Conservation (phyloP, 169 alveolate species). For the Eimeria acervulina region DNA sequence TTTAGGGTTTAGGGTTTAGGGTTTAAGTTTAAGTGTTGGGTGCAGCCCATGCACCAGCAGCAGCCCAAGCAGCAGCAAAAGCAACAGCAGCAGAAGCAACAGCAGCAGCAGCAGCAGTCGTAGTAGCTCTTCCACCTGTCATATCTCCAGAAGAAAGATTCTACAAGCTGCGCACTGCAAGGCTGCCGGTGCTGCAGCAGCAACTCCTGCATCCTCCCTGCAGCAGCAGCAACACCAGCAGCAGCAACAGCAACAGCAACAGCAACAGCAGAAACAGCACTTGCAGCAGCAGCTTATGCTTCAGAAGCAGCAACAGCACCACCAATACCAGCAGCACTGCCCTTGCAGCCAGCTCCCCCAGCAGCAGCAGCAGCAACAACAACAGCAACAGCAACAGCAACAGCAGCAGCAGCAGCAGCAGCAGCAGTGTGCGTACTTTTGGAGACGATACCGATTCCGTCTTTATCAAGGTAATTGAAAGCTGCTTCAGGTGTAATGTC, state of each 20-base stretch:
- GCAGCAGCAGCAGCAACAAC: neutral
- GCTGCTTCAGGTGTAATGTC: conserved; percentile 24
- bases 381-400: neutral
- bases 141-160: conserved; percentile 23
- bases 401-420: neutral
- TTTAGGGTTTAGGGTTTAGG: too few relatives aligned
- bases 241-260: conserved; percentile 19
- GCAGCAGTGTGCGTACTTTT: neutral
- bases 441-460: neutral
- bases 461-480: neutral
- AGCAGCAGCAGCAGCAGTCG: neutral
- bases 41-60: neutral
- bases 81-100: neutral
- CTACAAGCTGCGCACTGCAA: neutral
- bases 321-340: conserved; percentile 23
- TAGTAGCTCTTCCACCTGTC: neutral
- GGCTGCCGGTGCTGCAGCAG: conserved; percentile 7
- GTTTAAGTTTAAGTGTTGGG: too few relatives aligned
- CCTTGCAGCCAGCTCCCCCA: conserved; percentile 34
- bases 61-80: neutral
- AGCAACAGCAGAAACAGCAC: neutral
- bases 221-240: conserved; percentile 52
- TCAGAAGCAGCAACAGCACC: neutral
- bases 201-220: conserved; percentile 30
- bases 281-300: neutral